Conservation (phyloP, 176 grass and related monocot genomes). For the Panicum miliaceum region DNA sequence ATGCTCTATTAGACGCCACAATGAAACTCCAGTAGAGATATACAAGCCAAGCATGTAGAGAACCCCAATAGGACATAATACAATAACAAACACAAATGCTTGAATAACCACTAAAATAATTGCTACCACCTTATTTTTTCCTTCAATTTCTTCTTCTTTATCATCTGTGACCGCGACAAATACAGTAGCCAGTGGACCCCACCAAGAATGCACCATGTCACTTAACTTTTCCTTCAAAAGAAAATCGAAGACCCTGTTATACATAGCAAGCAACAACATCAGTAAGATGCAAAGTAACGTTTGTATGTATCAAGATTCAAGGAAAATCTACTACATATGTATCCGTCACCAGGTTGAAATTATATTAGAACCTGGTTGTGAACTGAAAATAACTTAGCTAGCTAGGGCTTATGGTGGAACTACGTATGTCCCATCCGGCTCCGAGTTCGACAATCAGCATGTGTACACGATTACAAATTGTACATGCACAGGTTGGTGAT, state of each 20-base stretch:
- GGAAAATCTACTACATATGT: too few relatives aligned
- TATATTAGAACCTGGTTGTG: too few relatives aligned
- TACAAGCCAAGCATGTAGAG: neutral
- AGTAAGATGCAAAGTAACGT: neutral
- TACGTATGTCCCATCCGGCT: too few relatives aligned
- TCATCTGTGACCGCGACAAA: neutral
- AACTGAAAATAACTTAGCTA: too few relatives aligned
- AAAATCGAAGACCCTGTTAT: slow-evolving; percentile 7
- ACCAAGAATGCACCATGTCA: neutral
- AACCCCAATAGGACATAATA: neutral
- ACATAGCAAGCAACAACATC: neutral
- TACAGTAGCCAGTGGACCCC: neutral
- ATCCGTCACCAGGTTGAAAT: too few relatives aligned
- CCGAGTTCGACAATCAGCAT: too few relatives aligned
- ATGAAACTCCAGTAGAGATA: neutral
- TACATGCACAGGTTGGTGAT: too few relatives aligned
- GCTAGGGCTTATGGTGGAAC: too few relatives aligned
- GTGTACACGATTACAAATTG: too few relatives aligned
- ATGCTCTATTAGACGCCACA: neutral
- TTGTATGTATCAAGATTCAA: too few relatives aligned
- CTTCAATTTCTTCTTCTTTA: neutral
- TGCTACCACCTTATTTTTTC: neutral
- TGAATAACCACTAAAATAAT: neutral
- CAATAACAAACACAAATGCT: neutral
- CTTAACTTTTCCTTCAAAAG: neutral